phyloP scores from a whole-genome alignment of 2,329 filamentous ascomycete species.

The Chaetomium strumarium region DNA sequence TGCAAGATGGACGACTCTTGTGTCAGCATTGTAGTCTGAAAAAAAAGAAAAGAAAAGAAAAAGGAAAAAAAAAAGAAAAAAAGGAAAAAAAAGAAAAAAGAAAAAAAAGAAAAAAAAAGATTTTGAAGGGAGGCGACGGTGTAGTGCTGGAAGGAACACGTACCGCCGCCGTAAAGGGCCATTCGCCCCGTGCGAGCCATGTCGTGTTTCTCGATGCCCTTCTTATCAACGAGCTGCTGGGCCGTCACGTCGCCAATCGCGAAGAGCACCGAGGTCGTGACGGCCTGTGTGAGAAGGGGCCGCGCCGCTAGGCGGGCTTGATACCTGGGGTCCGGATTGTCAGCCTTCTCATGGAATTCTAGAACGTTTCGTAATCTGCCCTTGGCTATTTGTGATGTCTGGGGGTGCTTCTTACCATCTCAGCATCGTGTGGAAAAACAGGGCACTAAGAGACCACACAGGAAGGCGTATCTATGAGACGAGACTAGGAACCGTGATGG shows the following conservation, averaged over 20 bases:
- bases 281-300: slow-evolving; percentile 82
- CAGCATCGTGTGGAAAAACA: slow-evolving; percentile 12
- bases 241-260: slow-evolving; percentile 86
- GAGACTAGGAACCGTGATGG: no score
- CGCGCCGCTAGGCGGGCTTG: slow-evolving; percentile 72
- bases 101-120: no score
- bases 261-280: slow-evolving; percentile 89
- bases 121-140: slow-evolving; percentile 1
- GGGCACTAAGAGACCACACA: no score
- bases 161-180: slow-evolving; percentile 72
- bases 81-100: no score
- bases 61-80: no score
- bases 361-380: background rate
- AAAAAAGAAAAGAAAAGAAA: no score
- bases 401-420: slow-evolving; percentile 4
- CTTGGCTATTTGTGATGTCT: background rate
- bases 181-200: slow-evolving; percentile 67
- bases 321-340: slow-evolving; percentile 56
- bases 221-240: slow-evolving; percentile 84
- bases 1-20: no score
- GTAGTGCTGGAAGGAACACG: slow-evolving; percentile 30
- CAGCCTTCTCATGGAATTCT: slow-evolving; percentile 28
- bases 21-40: background rate
- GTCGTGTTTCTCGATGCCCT: slow-evolving; percentile 71
- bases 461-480: no score